Base-by-base conservation (phyloP, 176 grass and related monocot species). In the Carex cristatella region DNA sequence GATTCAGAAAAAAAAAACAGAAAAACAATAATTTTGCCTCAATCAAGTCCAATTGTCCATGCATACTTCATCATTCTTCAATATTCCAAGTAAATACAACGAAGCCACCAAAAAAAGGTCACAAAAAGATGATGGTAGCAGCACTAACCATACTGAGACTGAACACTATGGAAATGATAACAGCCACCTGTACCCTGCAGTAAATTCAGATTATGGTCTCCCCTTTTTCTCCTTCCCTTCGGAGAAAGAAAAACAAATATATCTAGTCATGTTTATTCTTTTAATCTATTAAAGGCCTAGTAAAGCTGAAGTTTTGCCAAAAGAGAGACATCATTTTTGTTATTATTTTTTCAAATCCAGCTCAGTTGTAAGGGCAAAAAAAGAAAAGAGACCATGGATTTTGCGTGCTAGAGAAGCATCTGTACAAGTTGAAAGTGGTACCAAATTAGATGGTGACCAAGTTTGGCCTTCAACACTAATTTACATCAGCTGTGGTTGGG, bases 401-500 rank as follows among this genome's bases (percentile, higher is more conserved):
- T 84, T 98, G 63, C 86, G 89, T 85, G 86, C 92, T 85, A 98
- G 92, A 89, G 95, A 93, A 88, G 88, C 92, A 83, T 87, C 89
- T 27, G 89, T 94, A 90, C 88, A 93, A 49, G 69, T 94, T 81
- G 95, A 98, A 74, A 90, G 87, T 54, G 74, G 82, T 85, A 86
- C 53, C 32, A 80, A 69, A n/a, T 86, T 88, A 85, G 89, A 91
- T 73, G 86, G 79, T 71, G 88, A 44, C 49, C 82, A 84, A 89
- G 90, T 81, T 44, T 98, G 92, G 91, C 91, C 95, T 55, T 78
- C 85, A 80, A 98, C 91, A 38, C 89, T 98, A 80, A 89, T 98
- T 88, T 98, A 94, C 85, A 98, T 98, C 84, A 98, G 95, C 64
- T 98, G 93, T 67, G 93, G 95, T 67, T 98, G 95, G 95, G 92